Evolutionary conservation across 371 early-diverging fungal species (phyloP).

Genomic region (Apophysomyces sp.): DNA sequence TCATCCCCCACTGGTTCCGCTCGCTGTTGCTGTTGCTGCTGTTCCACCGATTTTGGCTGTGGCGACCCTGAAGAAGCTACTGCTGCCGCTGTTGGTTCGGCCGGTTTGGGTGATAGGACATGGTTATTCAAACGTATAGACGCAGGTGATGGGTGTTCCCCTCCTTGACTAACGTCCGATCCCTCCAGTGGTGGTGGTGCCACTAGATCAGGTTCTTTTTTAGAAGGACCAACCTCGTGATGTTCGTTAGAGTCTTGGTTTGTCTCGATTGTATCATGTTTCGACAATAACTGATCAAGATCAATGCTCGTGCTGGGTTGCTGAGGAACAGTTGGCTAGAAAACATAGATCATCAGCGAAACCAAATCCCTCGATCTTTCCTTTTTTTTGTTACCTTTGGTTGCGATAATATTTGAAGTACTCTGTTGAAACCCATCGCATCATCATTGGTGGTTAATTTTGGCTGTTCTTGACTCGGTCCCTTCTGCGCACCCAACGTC

Average conservation of each 20-base stretch:
- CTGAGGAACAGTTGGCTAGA: not conserved
- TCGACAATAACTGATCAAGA: not conserved
- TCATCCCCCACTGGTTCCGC: not conserved
- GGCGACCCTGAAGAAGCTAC: not conserved
- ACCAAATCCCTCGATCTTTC: not conserved
- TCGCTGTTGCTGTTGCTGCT: conserved; percentile 7
- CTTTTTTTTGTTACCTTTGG: conserved; percentile 29
- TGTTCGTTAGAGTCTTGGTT: not conserved
- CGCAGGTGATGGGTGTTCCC: not conserved
- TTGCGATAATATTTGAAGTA: conserved; percentile 60
- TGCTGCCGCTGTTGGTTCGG: not conserved
- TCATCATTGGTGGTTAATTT: conserved; percentile 34
- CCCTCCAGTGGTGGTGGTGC: not conserved
- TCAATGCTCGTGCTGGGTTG: not conserved
- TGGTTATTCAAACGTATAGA: not conserved
- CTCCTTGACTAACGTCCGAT: conserved; percentile 4
- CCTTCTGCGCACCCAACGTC: conserved; percentile 45
- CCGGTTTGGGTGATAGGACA: not conserved
- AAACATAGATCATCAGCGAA: not conserved
- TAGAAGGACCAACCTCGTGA: not conserved
- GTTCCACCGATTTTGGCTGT: conserved; percentile 2
- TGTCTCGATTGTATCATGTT: conserved; percentile 2
- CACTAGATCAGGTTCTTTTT: not conserved
- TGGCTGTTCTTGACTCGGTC: conserved; percentile 15
- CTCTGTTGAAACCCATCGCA: conserved; percentile 59